Base-by-base conservation (phyloP, 108 stramenopile species). In the Schizochytrium sp. region DNA sequence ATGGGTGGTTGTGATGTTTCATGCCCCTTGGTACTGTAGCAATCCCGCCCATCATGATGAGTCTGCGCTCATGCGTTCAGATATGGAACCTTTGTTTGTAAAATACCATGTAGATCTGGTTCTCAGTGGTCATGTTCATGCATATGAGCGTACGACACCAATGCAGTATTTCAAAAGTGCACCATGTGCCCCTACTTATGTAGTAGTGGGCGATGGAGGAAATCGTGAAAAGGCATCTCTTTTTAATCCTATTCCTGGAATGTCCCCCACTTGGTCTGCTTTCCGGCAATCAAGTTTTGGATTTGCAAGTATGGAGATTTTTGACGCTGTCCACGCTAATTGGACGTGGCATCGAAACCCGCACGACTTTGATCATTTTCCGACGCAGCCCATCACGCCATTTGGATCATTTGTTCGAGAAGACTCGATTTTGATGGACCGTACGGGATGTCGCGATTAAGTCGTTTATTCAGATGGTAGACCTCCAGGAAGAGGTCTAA, bases 191-290 rank as follows among this genome's bases (percentile, higher is more conserved):
- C 89, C 91, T 15, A 72, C 73, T 12, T 95, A 98, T 83, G 93
- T 99, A 61, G 94, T 96, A 60, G 93, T 97, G 57, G 98, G 98
- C 64, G 97, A 97, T 46, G 98, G 97, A 59, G 98, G 98, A 44
- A 95, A 94, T 72, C 93, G 97, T 8, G 93, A 96, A 89, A 69
- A 69, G 64, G 64, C 64, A 7, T 69, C 64, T 15, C 64, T 44
- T 0, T 69, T 96, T 94, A 47, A 92, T 94, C 72, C 96, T 96
- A 15, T 94, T 93, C 17, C 42, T 1, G 15, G 19, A 7, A 38
- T 69, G 28, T 72, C 15, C 1, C 61, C 89, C 28, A 56, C 46
- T n/a, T 98, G 97, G 97, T 89, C 97, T 42, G 93, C 93, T 46
- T 92, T 94, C 72, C 93, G 97, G 47, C 94, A 98, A 88, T 93